Evolutionary conservation across 2,329 filamentous ascomycete species (phyloP), one percentile per base, ranked within the genome.

Genomic region (Capronia coronata): DNA sequence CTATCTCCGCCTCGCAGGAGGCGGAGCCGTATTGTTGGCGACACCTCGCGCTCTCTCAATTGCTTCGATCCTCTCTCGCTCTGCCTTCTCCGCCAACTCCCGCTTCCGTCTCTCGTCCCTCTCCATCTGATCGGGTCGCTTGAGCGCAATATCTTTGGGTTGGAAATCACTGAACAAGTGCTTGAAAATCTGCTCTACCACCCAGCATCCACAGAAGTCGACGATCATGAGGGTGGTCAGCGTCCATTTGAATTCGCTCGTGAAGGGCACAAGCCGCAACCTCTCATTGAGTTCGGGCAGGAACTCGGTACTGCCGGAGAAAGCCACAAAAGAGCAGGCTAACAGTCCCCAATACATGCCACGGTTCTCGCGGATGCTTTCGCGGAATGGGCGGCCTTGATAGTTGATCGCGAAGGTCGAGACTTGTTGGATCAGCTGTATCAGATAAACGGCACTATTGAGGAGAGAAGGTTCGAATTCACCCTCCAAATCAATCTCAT

Each of bases 391-490:
- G 8, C 93, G 86, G 51, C 93, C 93, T 70, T 98, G 93, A 75
- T 98, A 98, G 75, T 98, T 98, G 75, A 98, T 95, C 54, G 93
- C 90, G 63, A 98, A 98, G 2, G 93, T 98, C 19, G 90, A 96
- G 65, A 98, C 95, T 69, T 98, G 93, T 70, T 98, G 93, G 68
- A 98, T 97, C 44, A 98, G 82, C 65, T 97, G 93, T 34, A 98
- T 80, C 21, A 98, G 86, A 69, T 97, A 98, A 61, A 98, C 87
- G 48, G 93, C 93, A 41, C 86, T 93, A 76, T 98, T 98, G 66
- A 98, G 83, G 7, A 98, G 80, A 4, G 89, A 95, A 1, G 93
- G 93, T 58, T 83, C 74, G 65, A 98, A 98, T 60, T 97, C 91
- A 60, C 90, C 88, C 70, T 98, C 93, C 2, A 98, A 82, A 63